Conservation (phyloP, 2,329 filamentous ascomycete species). For the Sarocladium kiliense region DNA sequence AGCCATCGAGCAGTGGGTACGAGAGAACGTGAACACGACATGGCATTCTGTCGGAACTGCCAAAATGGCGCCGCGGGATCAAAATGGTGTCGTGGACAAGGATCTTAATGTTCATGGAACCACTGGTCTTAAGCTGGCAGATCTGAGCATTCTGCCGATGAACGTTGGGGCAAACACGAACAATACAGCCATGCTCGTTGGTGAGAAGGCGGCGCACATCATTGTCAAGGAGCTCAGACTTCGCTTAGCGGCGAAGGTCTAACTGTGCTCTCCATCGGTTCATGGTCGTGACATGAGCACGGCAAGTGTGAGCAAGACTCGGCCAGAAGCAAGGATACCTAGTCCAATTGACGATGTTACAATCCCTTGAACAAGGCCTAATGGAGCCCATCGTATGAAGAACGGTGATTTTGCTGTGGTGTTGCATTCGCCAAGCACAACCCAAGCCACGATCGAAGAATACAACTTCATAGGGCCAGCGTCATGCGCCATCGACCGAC, state of each 20-base stretch:
- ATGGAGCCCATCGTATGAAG: no score
- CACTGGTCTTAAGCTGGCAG: slow-evolving; percentile 29
- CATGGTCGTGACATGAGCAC: no score
- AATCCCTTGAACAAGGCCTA: no score
- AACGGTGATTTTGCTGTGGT: no score
- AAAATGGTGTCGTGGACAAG: slow-evolving; percentile 33
- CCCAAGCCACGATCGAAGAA: not conserved
- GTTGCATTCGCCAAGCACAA: not conserved
- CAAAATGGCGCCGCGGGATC: slow-evolving; percentile 31
- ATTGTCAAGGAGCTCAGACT: slow-evolving; percentile 25
- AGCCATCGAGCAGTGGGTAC: slow-evolving; percentile 36
- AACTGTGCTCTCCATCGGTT: no score
- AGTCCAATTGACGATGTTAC: no score
- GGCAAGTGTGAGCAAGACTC: no score
- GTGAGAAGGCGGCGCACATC: slow-evolving; percentile 38
- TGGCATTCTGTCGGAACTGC: slow-evolving; percentile 29
- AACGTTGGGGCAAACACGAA: slow-evolving; percentile 42
- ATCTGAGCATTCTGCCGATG: slow-evolving; percentile 25
- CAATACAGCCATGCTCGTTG: slow-evolving; percentile 41
- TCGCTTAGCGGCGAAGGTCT: not conserved
- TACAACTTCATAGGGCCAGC: not conserved
- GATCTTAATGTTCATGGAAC: slow-evolving; percentile 33
- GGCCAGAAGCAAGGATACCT: no score
- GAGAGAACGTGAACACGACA: slow-evolving; percentile 29
- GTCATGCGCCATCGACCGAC: not conserved